Evolutionary conservation across 331 rosid genomes (phyloP), one percentile per base, ranked within the genome.

Genomic region (Quercus phellos): DNA sequence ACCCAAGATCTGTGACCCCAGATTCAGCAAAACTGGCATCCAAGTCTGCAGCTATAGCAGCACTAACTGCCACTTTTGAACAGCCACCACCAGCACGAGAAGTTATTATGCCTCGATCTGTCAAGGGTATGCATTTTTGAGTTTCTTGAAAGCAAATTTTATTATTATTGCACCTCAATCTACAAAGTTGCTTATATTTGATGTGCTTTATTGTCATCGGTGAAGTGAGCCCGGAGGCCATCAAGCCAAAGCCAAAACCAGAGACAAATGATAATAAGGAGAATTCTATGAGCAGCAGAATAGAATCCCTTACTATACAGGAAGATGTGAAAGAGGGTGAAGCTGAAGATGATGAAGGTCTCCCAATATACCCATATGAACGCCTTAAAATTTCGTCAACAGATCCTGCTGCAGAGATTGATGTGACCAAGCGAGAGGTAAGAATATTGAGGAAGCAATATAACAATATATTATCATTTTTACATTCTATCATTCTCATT

Each of bases 351-450:
- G 96, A 90, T 56, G 98, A 90, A 83, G 88, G 88, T 73, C 90
- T 95, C 78, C 84, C 92, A 42, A 60, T 83, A 61, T 78, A 90
- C 83, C 96, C 99, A 60, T 95, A 88, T 51, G 96, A 90, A 19
- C 84, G 89, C 42, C 75, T 93, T 79, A 93, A 83, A 76, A 95
- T 89, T 58, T 82, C 72, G 16, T 84, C 99, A 30, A 35, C 87
- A 7, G 89, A 89, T 82, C 98, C 98, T 29, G 68, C 88, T 68
- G 2, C 88, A 55, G 93, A 91, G 72, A 95, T 95, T 55, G 99
- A 95, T 70, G 91, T 93, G 51, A 91, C 98, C 11, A 95, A 87
- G 87, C 89, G 97, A 77, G 99, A 93, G 99, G 99, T 95, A 85
- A 84, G 74, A 59, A 58, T 29, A 64, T 50, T 81, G 77, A 81